A percentile compares a stretch with the other conserved stretches of the same genome.
phyloP scores from a whole-genome alignment of 768 basidiomycete genomes.

The Amanita muscaria region DNA sequence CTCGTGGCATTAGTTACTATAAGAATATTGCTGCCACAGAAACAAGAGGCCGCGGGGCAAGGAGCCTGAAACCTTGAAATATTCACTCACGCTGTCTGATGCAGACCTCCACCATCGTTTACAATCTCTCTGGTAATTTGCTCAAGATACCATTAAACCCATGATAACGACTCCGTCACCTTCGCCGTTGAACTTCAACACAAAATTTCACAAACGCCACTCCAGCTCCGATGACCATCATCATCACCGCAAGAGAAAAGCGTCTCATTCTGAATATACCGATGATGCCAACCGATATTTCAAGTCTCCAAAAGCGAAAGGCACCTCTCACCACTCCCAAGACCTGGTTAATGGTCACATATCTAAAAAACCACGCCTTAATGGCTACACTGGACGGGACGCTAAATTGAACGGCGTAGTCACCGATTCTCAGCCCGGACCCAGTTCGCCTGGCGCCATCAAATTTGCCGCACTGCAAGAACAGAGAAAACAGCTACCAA shows the following conservation, averaged over 20 bases:
- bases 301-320: conserved; percentile 22
- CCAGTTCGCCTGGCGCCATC: conserved; percentile 16
- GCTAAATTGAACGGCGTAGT: conserved; percentile 9
- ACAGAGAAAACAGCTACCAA: conserved; percentile 66
- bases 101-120: conserved; percentile 3
- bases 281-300: conserved; percentile 25
- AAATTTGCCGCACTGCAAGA: conserved; percentile 40
- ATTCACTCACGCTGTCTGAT: conserved; percentile 1
- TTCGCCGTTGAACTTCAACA: not conserved
- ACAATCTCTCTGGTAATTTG: not conserved
- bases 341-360: conserved; percentile 18
- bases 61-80: no score
- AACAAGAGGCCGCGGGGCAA: no score
- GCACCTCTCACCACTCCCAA: conserved; percentile 19
- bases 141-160: conserved; percentile 1
- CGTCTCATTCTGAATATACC: conserved; percentile 34
- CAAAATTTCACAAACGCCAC: not conserved
- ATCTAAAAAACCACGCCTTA: conserved; percentile 27
- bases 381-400: conserved; percentile 11
- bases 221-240: conserved; percentile 15
- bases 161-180: not conserved
- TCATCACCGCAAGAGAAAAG: conserved; percentile 19
- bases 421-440: conserved; percentile 6
- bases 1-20: no score
- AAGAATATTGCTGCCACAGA: no score